Conservation (phyloP, 2,329 filamentous ascomycete genomes). For the Sporothrix pseudoabietina region DNA sequence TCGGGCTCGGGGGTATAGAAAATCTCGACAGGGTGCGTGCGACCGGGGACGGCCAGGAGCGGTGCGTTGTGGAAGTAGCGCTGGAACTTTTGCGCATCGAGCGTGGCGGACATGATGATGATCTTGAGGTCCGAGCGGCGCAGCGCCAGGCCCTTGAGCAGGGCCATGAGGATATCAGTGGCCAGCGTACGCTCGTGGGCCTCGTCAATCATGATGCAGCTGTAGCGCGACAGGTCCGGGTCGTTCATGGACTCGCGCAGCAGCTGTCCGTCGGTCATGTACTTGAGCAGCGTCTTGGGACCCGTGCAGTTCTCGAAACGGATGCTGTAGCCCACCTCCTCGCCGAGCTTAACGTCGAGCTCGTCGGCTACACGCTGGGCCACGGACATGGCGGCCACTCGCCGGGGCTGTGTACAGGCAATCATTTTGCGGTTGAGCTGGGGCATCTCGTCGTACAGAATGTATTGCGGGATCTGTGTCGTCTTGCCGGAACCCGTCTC, state of each 20-base stretch:
- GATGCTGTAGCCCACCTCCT: conserved; percentile 98
- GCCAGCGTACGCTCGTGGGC: conserved; percentile 97
- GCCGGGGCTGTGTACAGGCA: conserved; percentile 94
- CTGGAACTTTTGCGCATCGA: conserved; percentile 98
- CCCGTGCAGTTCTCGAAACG: conserved; percentile 96
- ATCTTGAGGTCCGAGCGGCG: conserved; percentile 91
- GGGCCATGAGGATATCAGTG: conserved; percentile 95
- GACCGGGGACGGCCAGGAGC: conserved; percentile 87
- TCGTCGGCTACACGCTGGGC: conserved; percentile 97
- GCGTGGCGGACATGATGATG: conserved; percentile 97
- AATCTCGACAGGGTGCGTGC: conserved; percentile 95
- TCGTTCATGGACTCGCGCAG: conserved; percentile 96
- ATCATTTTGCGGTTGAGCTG: conserved; percentile 85
- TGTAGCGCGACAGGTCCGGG: conserved; percentile 86
- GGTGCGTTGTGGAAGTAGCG: conserved; percentile 95
- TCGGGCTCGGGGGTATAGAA: conserved; percentile 98
- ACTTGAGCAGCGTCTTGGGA: conserved; percentile 89
- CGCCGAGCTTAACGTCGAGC: conserved; percentile 87
- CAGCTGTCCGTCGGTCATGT: conserved; percentile 99
- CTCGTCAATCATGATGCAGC: conserved; percentile 97
- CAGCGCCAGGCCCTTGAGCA: conserved; percentile 85
- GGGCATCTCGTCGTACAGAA: conserved; percentile 93
- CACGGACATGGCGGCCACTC: conserved; percentile 98
- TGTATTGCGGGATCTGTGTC: conserved; percentile 97
- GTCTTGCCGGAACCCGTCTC: conserved; percentile 99